Conservation (phyloP, 495 filamentous ascomycete species). For the Apiosordaria backusii region DNA sequence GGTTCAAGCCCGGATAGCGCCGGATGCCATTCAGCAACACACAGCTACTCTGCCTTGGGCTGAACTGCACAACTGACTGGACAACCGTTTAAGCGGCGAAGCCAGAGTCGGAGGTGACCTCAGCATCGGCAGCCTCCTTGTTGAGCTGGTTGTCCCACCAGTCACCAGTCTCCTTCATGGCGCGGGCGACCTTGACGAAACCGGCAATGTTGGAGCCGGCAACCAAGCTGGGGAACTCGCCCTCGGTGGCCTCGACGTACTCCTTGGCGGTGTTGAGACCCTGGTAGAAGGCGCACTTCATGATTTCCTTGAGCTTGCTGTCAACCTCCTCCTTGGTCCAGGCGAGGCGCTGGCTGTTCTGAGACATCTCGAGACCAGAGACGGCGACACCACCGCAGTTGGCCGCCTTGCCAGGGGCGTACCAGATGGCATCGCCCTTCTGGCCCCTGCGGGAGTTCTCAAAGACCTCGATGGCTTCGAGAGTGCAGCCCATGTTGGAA, state of each 20-base stretch:
- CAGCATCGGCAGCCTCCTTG: not conserved
- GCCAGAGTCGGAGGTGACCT: not conserved
- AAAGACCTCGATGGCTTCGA: constrained; percentile 91
- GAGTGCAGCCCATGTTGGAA: constrained; percentile 98
- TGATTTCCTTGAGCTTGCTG: constrained; percentile 85
- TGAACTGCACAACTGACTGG: not conserved
- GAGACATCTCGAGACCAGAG: constrained; percentile 97
- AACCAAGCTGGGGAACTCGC: constrained; percentile 83
- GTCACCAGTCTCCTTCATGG: constrained; percentile 96
- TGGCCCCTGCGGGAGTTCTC: constrained; percentile 74
- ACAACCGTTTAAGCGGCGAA: not conserved
- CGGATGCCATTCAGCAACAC: not conserved
- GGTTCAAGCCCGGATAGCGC: not conserved
- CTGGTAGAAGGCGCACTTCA: constrained; percentile 90
- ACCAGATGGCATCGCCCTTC: constrained; percentile 77
- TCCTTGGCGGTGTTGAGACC: constrained; percentile 85
- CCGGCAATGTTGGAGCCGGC: constrained; percentile 96
- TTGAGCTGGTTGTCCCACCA: constrained; percentile 61
- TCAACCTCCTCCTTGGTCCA: constrained; percentile 93
- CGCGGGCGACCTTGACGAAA: constrained; percentile 90
- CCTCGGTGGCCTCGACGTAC: constrained; percentile 73
- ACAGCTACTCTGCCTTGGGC: not conserved
- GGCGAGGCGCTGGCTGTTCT: constrained; percentile 80
- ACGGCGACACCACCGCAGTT: constrained; percentile 98
- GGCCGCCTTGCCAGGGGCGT: constrained; percentile 89